These are phyloP conservation scores for Penicillium dipodomyicola DNA, from an alignment of 495 filamentous ascomycete genomes.

Conservation along the genomic window DNA sequence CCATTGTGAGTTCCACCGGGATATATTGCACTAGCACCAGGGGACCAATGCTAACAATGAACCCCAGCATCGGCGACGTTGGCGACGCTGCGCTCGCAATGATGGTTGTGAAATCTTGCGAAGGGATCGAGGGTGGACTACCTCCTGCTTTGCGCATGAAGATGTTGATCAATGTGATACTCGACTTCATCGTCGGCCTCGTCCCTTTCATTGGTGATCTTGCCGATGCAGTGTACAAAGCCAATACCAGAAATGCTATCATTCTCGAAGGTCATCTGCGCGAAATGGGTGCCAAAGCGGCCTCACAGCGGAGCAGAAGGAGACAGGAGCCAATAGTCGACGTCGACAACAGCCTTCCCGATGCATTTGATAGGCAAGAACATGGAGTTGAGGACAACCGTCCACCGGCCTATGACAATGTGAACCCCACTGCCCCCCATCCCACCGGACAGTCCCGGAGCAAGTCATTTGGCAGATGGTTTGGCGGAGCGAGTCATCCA, in stretches of 20 bases:
- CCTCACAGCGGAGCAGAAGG: constrained; percentile 23
- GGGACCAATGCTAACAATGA: constrained; percentile 10
- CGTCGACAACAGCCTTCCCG: constrained; percentile 40
- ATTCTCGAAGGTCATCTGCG: constrained; percentile 70
- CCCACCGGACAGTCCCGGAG: constrained; percentile 25
- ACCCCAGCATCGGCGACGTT: constrained; percentile 67
- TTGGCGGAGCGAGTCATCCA: constrained; percentile 31
- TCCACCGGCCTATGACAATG: constrained; percentile 32
- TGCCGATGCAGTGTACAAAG: constrained; percentile 62
- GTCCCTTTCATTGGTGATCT: constrained; percentile 85
- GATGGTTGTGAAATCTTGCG: constrained; percentile 65
- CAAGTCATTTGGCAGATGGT: constrained; percentile 31
- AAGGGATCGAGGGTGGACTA: constrained; percentile 69
- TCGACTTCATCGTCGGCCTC: constrained; percentile 80
- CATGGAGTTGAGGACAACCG: constrained; percentile 21
- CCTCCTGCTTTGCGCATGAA: constrained; percentile 49
- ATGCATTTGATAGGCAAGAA: constrained; percentile 43
- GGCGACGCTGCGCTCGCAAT: constrained; percentile 59
- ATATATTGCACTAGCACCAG: not conserved
- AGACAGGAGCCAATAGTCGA: constrained; percentile 12
- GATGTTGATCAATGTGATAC: constrained; percentile 74
- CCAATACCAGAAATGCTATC: constrained; percentile 76
- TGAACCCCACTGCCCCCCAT: not conserved
- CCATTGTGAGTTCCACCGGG: constrained; percentile 59
- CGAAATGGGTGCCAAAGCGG: constrained; percentile 38